These are phyloP conservation scores for Drosera spatulata DNA, from an alignment of 179 eudicot species.

Conservation along the genomic window DNA sequence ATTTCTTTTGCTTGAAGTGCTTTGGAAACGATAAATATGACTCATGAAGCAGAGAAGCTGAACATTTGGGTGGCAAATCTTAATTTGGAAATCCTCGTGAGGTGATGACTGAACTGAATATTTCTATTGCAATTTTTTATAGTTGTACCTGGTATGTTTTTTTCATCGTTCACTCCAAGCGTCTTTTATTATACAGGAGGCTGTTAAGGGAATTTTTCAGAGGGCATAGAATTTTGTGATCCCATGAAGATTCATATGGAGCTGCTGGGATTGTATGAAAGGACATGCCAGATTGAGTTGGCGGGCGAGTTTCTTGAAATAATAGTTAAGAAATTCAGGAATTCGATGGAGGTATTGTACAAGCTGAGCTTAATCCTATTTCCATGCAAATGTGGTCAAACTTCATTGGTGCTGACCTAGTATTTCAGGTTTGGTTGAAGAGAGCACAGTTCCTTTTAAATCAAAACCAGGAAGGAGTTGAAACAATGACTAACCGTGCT, in stretches of 20 bases:
- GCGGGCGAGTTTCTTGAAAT: conserved; percentile 67
- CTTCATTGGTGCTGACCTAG: background rate
- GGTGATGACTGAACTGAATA: conserved; percentile 26
- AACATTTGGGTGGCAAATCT: conserved; percentile 89
- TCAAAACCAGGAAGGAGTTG: conserved; percentile 52
- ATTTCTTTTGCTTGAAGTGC: conserved; percentile 40
- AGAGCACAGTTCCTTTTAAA: conserved; percentile 52
- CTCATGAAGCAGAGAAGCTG: conserved; percentile 79
- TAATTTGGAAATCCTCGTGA: conserved; percentile 79
- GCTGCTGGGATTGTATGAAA: conserved; percentile 71
- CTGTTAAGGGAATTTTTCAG: conserved; percentile 58
- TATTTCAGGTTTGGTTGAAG: conserved; percentile 71
- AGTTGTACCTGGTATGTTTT: background rate
- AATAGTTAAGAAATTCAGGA: conserved; percentile 79
- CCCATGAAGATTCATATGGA: conserved; percentile 75
- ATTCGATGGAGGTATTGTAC: conserved; percentile 57
- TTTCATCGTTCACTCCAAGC: background rate
- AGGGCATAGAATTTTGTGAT: conserved; percentile 89
- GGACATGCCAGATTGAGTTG: conserved; percentile 65
- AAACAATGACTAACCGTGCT: conserved; percentile 62
- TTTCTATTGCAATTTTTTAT: background rate
- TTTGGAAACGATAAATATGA: conserved; percentile 67
- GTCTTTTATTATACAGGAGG: conserved; percentile 39
- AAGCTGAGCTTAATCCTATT: too few species aligned
- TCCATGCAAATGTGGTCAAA: background rate